A percentile compares a stretch with the other conserved stretches of the same genome.
phyloP scores from a whole-genome alignment of 441 rosid genomes.

The Erodium texanum region DNA sequence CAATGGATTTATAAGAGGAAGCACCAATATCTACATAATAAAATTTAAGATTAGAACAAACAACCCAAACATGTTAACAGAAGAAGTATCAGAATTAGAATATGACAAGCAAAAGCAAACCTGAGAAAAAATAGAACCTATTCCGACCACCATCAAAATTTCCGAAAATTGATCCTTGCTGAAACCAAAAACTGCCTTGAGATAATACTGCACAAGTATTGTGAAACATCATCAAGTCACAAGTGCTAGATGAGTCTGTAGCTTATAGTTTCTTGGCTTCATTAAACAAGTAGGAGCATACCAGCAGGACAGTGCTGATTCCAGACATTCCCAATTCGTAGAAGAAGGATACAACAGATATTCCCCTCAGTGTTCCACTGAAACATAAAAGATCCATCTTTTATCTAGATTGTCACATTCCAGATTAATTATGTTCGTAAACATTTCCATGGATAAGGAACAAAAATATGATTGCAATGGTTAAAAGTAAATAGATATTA shows the following conservation, averaged over 20 bases:
- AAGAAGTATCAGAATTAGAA: no score
- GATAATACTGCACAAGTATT: constrained; percentile 5
- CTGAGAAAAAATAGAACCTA: constrained; percentile 6
- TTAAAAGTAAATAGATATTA: not conserved
- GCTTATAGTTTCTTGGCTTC: not conserved
- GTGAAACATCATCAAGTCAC: not conserved
- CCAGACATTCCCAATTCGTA: constrained; percentile 56
- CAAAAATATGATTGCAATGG: no score
- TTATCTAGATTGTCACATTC: not conserved
- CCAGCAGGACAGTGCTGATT: constrained; percentile 35
- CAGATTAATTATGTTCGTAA: no score
- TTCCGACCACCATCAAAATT: not conserved
- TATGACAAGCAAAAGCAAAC: not conserved
- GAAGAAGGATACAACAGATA: constrained; percentile 46
- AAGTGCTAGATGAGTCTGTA: not conserved
- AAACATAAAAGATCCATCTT: constrained; percentile 8
- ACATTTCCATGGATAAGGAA: no score
- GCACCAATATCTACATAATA: not conserved
- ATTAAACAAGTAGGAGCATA: constrained; percentile 17
- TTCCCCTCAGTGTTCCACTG: constrained; percentile 41
- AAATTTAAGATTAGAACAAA: not conserved
- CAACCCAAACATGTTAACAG: no score
- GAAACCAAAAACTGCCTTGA: constrained; percentile 8
- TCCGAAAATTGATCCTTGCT: constrained; percentile 6
- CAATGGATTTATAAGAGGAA: constrained; percentile 5